Conservation (phyloP, 148 eudicot genomes). For the Cornus florida region DNA sequence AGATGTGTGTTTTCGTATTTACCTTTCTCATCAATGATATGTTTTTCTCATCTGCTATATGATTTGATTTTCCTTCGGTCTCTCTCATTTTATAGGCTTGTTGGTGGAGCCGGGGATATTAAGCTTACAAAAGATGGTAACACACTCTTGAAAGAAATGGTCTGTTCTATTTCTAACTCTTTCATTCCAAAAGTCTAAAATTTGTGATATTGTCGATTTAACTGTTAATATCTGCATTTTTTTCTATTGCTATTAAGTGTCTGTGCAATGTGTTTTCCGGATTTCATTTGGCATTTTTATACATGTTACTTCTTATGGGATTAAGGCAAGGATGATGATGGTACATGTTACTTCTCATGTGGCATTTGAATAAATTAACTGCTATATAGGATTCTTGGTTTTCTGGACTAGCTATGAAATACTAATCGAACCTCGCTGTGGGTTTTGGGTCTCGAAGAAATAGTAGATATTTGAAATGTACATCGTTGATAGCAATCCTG, state of each 20-base stretch:
- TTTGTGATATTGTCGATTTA: conserved; percentile 1
- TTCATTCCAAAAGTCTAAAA: neutral
- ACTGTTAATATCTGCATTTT: neutral
- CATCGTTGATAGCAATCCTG: neutral
- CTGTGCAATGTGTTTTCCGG: neutral
- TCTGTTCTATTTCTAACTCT: conserved; percentile 21
- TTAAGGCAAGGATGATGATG: too few species aligned
- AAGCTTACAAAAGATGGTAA: conserved; percentile 96
- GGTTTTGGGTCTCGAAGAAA: neutral
- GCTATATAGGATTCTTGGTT: neutral
- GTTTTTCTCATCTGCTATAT: neutral
- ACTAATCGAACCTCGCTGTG: neutral
- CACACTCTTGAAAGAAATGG: conserved; percentile 92
- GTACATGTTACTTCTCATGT: neutral
- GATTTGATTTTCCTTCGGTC: neutral
- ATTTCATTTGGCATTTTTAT: neutral
- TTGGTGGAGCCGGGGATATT: conserved; percentile 94
- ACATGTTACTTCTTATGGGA: neutral
- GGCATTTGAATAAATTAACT: neutral
- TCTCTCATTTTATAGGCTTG: conserved; percentile 54
- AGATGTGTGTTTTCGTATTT: conserved; percentile 43
- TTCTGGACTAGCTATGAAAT: neutral
- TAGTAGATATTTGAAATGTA: neutral
- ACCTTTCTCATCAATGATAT: neutral
- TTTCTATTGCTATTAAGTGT: conserved; percentile 3